These are phyloP conservation scores for Alliaria petiolata DNA, from an alignment of 345 rosid genomes.

Conservation along the genomic window DNA sequence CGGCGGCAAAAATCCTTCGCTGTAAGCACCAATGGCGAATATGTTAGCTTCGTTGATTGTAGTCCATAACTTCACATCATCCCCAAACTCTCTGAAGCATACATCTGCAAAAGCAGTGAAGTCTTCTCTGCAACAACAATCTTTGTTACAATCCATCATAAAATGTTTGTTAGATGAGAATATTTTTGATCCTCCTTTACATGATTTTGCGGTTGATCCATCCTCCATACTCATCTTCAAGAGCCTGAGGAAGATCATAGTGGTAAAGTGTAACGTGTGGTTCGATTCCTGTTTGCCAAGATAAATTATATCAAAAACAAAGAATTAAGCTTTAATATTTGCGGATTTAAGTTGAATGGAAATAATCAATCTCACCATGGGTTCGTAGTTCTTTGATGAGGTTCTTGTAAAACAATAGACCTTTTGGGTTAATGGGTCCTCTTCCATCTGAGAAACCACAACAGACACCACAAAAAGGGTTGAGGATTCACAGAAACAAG, in stretches of 20 bases:
- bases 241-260: conserved; percentile 34
- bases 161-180: not conserved
- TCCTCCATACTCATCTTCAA: conserved; percentile 83
- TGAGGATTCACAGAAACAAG: not conserved
- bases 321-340: not conserved
- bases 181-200: too few relatives aligned
- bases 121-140: conserved; percentile 54
- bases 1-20: conserved; percentile 35
- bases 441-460: conserved; percentile 49
- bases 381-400: conserved; percentile 45
- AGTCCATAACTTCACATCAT: conserved; percentile 58
- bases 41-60: conserved; percentile 70
- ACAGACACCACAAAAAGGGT: not conserved
- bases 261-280: conserved; percentile 3
- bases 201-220: conserved; percentile 55
- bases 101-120: conserved; percentile 70
- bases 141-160: not conserved
- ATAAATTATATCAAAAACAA: not conserved
- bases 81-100: conserved; percentile 78
- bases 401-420: conserved; percentile 54
- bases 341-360: not conserved
- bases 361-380: conserved; percentile 43
- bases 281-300: not conserved
- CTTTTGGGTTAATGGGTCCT: conserved; percentile 58
- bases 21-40: conserved; percentile 36